Conservation (phyloP, 78 protist genomes). For the Chrysochromulina tobinii region DNA sequence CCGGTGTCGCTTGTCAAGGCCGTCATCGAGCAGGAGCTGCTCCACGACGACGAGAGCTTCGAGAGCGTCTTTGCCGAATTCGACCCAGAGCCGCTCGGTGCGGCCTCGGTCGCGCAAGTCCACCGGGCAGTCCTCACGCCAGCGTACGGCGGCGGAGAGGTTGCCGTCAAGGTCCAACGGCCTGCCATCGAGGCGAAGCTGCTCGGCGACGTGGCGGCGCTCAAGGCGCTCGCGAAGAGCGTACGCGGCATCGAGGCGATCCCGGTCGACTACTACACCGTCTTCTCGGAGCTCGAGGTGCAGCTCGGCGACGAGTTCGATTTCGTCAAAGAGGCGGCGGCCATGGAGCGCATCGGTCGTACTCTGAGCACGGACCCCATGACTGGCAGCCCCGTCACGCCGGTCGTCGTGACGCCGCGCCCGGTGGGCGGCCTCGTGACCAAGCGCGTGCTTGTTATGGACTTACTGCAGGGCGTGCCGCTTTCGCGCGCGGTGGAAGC, state of each 20-base stretch:
- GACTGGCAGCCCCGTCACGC: neutral
- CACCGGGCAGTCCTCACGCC: conserved; percentile 48
- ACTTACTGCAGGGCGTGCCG: conserved; percentile 44
- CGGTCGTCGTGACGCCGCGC: conserved; percentile 27
- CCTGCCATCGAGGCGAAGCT: conserved; percentile 37
- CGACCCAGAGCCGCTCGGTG: conserved; percentile 49
- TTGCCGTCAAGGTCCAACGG: conserved; percentile 61
- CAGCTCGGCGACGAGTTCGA: conserved; percentile 65
- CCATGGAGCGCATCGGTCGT: conserved; percentile 20
- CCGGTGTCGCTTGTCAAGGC: neutral
- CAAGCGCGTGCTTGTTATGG: conserved; percentile 51
- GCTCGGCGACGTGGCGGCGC: conserved; percentile 41
- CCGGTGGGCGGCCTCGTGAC: conserved; percentile 34
- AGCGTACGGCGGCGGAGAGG: conserved; percentile 12
- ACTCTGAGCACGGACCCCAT: neutral
- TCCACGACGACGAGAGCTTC: neutral
- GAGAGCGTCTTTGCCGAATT: conserved; percentile 33
- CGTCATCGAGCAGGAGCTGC: conserved; percentile 26
- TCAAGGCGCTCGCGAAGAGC: conserved; percentile 4
- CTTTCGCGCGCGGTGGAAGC: conserved; percentile 25
- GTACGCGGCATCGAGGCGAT: neutral
- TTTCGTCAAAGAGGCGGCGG: conserved; percentile 47
- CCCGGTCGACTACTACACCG: conserved; percentile 22
- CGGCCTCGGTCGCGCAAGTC: conserved; percentile 62
- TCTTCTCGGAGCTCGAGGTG: conserved; percentile 4